A percentile compares a stretch with the other conserved stretches of the same genome.
These are phyloP conservation scores for Glarea lozoyensis DNA, from an alignment of 495 filamentous ascomycete genomes.

Conservation along the genomic window DNA sequence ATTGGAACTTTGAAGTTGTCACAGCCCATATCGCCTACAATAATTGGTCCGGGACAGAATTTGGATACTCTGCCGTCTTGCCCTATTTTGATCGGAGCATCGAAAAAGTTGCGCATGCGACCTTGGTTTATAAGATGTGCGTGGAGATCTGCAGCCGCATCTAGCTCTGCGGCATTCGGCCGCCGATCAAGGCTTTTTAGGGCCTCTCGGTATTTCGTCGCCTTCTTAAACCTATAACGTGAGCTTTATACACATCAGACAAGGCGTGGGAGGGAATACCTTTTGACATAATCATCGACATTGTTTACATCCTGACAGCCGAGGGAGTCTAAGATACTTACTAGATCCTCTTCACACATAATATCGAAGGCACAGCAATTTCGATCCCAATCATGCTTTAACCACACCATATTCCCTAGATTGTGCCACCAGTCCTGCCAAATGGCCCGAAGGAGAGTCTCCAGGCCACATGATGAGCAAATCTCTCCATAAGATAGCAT, in stretches of 20 bases:
- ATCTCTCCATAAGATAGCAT: neutral
- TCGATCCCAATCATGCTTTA: neutral
- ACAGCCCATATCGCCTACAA: neutral
- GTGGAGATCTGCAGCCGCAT: neutral
- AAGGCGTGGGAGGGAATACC: neutral
- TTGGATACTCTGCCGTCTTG: neutral
- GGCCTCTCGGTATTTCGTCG: neutral
- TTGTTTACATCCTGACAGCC: neutral
- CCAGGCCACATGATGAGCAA: neutral
- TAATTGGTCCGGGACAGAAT: neutral
- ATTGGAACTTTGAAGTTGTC: neutral
- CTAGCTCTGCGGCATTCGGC: neutral
- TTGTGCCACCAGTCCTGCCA: neutral
- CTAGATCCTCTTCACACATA: neutral
- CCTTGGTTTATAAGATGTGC: neutral
- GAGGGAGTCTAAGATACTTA: neutral
- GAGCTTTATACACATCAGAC: neutral
- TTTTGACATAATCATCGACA: neutral
- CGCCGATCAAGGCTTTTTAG: neutral
- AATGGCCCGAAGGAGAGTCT: neutral
- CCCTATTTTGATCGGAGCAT: neutral
- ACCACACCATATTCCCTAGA: neutral
- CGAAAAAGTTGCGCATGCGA: neutral
- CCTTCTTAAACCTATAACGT: neutral
- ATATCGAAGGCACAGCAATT: neutral